Evolutionary conservation across 768 basidiomycete genomes (phyloP).

Genomic region (Podaxis mareebaensis): DNA sequence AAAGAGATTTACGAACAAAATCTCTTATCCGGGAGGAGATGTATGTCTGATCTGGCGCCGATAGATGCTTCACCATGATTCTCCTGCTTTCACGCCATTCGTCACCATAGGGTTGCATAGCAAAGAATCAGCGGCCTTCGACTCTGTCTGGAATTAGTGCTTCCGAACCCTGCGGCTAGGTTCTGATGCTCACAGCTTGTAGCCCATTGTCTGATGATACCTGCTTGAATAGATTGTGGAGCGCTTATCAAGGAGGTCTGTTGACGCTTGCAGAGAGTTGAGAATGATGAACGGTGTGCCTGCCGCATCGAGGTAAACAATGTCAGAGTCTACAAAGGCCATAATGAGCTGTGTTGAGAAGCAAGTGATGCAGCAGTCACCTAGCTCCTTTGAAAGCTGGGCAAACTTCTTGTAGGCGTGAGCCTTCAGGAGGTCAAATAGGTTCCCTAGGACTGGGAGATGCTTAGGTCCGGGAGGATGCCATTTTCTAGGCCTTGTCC

Average conservation of each 20-base stretch:
- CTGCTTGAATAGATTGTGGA: constrained; percentile 21
- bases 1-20: background rate
- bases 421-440: constrained; percentile 40
- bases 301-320: constrained; percentile 19
- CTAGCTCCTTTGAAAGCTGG: background rate
- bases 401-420: constrained; percentile 16
- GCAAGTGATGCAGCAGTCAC: background rate
- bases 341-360: background rate
- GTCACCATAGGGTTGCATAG: constrained; percentile 9
- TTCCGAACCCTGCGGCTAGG: background rate
- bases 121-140: background rate
- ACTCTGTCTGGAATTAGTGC: background rate
- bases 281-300: constrained; percentile 23
- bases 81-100: constrained; percentile 13
- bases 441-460: constrained; percentile 43
- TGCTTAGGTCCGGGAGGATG: constrained; percentile 39
- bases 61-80: constrained; percentile 5
- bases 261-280: constrained; percentile 22
- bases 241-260: constrained; percentile 23
- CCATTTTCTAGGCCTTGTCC: constrained; percentile 2
- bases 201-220: constrained; percentile 1
- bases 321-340: background rate
- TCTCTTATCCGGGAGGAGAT: background rate
- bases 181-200: constrained; percentile 3
- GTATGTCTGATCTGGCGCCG: background rate